phyloP scores from a whole-genome alignment of 345 rosid genomes.

The Excoecaria cochinchinensis region DNA sequence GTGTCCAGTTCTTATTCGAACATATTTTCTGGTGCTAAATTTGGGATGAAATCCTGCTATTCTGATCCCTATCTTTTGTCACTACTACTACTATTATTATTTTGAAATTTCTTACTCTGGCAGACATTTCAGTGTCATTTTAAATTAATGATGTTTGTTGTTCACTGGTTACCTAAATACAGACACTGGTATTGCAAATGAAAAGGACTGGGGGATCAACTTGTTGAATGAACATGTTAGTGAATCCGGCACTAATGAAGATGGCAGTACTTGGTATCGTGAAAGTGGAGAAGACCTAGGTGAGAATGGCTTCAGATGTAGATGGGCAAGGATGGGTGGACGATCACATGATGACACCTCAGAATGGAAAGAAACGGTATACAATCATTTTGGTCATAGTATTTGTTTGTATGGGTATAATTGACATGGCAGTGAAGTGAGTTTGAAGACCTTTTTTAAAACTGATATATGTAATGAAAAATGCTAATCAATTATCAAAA shows the following conservation, averaged over 20 bases:
- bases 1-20: not conserved
- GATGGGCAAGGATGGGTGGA: conserved; percentile 99
- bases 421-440: conserved; percentile 14
- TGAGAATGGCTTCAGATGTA: conserved; percentile 88
- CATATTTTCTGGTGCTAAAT: not conserved
- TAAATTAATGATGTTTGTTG: conserved; percentile 17
- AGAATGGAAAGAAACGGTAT: conserved; percentile 96
- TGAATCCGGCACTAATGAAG: conserved; percentile 89
- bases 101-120: not conserved
- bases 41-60: not conserved
- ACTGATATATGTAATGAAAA: not conserved
- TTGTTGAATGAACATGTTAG: conserved; percentile 74
- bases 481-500: not conserved
- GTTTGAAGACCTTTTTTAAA: not conserved
- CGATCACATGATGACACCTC: conserved; percentile 70
- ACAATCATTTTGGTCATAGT: conserved; percentile 14
- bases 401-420: conserved; percentile 14
- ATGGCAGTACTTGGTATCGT: conserved; percentile 85
- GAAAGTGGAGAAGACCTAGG: conserved; percentile 88
- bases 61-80: not conserved
- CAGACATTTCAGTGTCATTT: conserved; percentile 3
- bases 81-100: too few relatives aligned
- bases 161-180: conserved; percentile 20
- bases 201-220: conserved; percentile 95
- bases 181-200: conserved; percentile 99